Evolutionary conservation across 73 alveolate species (phyloP), one percentile per base, ranked within the genome.

Genomic region (Stentor coeruleus): DNA sequence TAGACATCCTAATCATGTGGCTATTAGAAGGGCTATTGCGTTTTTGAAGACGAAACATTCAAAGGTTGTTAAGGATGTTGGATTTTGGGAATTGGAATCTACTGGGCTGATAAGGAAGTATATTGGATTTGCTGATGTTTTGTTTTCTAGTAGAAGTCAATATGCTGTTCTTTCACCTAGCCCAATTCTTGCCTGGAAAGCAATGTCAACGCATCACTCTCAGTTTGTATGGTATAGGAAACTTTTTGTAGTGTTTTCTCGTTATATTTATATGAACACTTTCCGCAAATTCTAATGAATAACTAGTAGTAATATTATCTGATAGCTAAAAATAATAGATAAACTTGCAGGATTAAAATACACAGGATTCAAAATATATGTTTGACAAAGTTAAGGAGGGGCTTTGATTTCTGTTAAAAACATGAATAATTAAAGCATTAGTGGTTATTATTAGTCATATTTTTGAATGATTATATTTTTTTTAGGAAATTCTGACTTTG

Each of bases 141-240:
- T 87, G 38, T 41, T 87, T 1, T 76, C 84, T 33, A 76, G 76
- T 75, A 58, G 82, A 6, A 80, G 83, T 73, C 82, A 89, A 58
- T 31, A 49, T 81, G 89, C 91, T 3, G 82, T 85, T 59, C 39
- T 81, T 30, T 36, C 58, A 31, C 30, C 59, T 6, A 89, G 76
- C 77, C 87, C 85, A 35, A 58, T 91, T 31, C 77, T 40, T 66
- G 91, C 97, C 3, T 93, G 87, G 88, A 95, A 81, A 85, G 92
- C 95, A 26, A 88, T 97, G 95, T 58, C 92, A 14, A 82, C 88
- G 33, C 98, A 95, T 85, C 85, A 91, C 73, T 85, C 97, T 2
- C 95, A 97, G 81, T 97, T 97, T 87, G 98, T 94, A 66, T 95
- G 98, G 96, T 90, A 76, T 84, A 90, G 99, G 59, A 93, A 92